phyloP scores from a whole-genome alignment of 2,329 filamentous ascomycete species.

The Cyphellophora attinorum region DNA sequence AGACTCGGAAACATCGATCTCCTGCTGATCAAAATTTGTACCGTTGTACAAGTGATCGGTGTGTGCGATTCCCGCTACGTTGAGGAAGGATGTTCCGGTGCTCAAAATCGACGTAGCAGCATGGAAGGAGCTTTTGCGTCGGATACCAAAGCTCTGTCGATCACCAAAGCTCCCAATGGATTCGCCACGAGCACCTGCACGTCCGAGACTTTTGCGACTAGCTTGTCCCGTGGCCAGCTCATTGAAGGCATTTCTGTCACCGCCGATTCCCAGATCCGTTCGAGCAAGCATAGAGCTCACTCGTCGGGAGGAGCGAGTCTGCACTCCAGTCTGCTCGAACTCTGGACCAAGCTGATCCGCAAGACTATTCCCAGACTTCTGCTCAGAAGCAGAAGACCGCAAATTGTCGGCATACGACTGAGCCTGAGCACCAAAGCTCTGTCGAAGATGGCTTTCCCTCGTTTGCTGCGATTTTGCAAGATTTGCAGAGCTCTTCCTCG shows the following conservation, averaged over 20 bases:
- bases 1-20: slow-evolving; percentile 11
- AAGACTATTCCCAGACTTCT: slow-evolving; percentile 49
- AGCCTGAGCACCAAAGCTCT: slow-evolving; percentile 54
- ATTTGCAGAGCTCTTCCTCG: slow-evolving; percentile 56
- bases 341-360: slow-evolving; percentile 66
- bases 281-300: slow-evolving; percentile 87
- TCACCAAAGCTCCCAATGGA: slow-evolving; percentile 62
- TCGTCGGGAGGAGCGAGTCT: slow-evolving; percentile 57
- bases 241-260: slow-evolving; percentile 70
- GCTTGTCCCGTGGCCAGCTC: slow-evolving; percentile 51
- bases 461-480: slow-evolving; percentile 59
- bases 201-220: slow-evolving; percentile 35
- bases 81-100: slow-evolving; percentile 52
- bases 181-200: slow-evolving; percentile 53
- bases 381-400: slow-evolving; percentile 27
- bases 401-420: slow-evolving; percentile 21
- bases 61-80: slow-evolving; percentile 59
- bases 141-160: slow-evolving; percentile 50
- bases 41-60: slow-evolving; percentile 54
- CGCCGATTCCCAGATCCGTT: slow-evolving; percentile 75
- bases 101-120: slow-evolving; percentile 38
- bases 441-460: slow-evolving; percentile 43
- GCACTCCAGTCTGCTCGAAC: slow-evolving; percentile 43
- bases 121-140: slow-evolving; percentile 47
- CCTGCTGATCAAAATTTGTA: background rate